Evolutionary conservation across 1,284 basidiomycete species (phyloP).

Genomic region (Dichomitus squalens): DNA sequence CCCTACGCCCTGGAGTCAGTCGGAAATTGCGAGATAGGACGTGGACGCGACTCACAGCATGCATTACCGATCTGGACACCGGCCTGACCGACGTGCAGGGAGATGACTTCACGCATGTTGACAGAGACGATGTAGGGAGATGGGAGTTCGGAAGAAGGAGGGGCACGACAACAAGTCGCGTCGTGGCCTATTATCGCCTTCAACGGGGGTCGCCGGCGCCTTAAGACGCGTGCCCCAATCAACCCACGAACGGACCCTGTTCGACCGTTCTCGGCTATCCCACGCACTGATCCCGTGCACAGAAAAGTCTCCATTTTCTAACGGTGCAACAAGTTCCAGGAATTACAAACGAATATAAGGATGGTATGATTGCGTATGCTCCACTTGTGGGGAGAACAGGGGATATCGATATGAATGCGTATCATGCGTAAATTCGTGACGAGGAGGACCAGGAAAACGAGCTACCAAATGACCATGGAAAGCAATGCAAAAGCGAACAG

Average conservation of each 20-base stretch:
- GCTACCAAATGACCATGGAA: conserved; percentile 25
- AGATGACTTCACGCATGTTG: conserved; percentile 89
- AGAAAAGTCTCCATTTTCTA: neutral
- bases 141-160: conserved; percentile 17
- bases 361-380: conserved; percentile 35
- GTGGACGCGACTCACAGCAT: conserved; percentile 66
- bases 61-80: conserved; percentile 96
- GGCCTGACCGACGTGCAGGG: conserved; percentile 91
- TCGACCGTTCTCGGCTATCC: neutral
- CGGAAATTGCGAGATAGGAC: conserved; percentile 1
- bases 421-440: conserved; percentile 28
- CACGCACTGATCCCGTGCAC: neutral
- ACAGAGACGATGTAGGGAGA: conserved; percentile 19
- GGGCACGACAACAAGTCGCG: conserved; percentile 18
- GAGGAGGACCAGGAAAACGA: conserved; percentile 20
- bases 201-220: neutral
- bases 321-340: conserved; percentile 10
- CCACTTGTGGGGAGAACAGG: conserved; percentile 28
- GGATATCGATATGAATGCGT: conserved; percentile 33
- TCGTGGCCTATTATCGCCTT: conserved; percentile 11
- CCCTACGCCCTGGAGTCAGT: conserved; percentile 54
- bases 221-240: neutral
- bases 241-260: neutral
- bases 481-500: conserved; percentile 27
- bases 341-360: conserved; percentile 34